Conservation (phyloP, 2,329 filamentous ascomycete species). For the Claviceps quebecensis region DNA sequence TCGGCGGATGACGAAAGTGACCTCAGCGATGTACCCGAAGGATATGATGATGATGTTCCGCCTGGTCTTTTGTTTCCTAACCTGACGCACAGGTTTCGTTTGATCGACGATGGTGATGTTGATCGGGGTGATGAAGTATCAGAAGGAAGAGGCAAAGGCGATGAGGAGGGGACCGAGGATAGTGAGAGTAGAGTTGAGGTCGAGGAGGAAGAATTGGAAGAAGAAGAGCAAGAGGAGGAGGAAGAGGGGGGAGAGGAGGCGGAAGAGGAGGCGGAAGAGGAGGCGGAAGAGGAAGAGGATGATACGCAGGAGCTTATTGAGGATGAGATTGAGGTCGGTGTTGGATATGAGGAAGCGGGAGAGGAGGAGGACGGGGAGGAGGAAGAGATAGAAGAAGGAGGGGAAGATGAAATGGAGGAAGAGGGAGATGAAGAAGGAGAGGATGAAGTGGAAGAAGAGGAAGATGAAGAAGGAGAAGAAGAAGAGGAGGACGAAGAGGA, state of each 20-base stretch:
- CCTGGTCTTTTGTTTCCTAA: conserved; percentile 39
- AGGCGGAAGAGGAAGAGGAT: conserved; percentile 6
- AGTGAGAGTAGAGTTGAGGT: conserved; percentile 10
- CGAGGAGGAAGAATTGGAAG: conserved; percentile 2
- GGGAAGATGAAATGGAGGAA: too few species aligned
- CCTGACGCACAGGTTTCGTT: conserved; percentile 20
- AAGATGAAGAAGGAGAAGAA: conserved; percentile 6
- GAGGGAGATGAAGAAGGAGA: conserved; percentile 5
- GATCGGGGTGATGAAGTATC: conserved; percentile 13
- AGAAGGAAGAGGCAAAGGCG: conserved; percentile 17
- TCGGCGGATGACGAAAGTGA: conserved; percentile 58
- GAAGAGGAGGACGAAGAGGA: conserved; percentile 6
- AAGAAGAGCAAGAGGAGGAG: conserved; percentile 5
- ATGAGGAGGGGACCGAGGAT: conserved; percentile 10
- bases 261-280: conserved; percentile 7
- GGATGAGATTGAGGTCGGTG: not conserved
- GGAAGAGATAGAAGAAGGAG: not conserved
- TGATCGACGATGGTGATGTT: conserved; percentile 22
- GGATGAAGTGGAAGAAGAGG: conserved; percentile 5
- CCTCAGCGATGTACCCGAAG: conserved; percentile 47
- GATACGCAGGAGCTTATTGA: not conserved
- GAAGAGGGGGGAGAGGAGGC: conserved; percentile 6
- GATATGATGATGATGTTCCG: conserved; percentile 43
- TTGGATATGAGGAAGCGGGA: conserved; percentile 7
- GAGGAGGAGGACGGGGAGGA: conserved; percentile 8